Conservation (phyloP, 352 stramenopile genomes). For the Globisporangium abappressorium region DNA sequence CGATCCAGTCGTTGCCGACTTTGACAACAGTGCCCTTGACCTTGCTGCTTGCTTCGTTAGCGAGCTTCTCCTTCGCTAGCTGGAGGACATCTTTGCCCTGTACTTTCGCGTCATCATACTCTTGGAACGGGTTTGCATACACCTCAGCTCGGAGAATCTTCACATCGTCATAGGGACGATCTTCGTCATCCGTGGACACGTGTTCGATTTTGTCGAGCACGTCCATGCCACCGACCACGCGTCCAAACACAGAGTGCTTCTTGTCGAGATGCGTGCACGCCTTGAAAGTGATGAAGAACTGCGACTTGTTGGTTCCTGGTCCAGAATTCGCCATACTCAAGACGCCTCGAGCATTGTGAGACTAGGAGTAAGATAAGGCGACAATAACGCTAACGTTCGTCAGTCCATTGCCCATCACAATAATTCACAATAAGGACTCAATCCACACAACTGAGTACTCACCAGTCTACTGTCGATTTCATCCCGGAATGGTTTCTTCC, state of each 20-base stretch:
- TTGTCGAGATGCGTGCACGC: slow-evolving; percentile 96
- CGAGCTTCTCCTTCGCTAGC: slow-evolving; percentile 46
- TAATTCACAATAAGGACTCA: neutral
- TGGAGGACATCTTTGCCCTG: slow-evolving; percentile 59
- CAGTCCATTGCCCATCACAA: neutral
- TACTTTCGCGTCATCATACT: slow-evolving; percentile 66
- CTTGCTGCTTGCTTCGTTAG: slow-evolving; percentile 40
- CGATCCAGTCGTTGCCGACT: slow-evolving; percentile 73
- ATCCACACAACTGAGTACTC: slow-evolving; percentile 20
- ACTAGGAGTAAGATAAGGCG: slow-evolving; percentile 22
- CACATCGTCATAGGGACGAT: slow-evolving; percentile 84
- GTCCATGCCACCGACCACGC: slow-evolving; percentile 91
- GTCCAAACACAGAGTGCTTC: slow-evolving; percentile 97
- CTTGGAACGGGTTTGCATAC: slow-evolving; percentile 88
- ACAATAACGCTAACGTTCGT: neutral
- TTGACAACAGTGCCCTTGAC: slow-evolving; percentile 78
- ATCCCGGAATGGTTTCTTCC: slow-evolving; percentile 93
- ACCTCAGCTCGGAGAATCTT: slow-evolving; percentile 78
- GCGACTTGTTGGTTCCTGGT: slow-evolving; percentile 94
- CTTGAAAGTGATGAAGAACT: slow-evolving; percentile 99
- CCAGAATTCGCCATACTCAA: slow-evolving; percentile 97
- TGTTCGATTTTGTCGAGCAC: slow-evolving; percentile 79
- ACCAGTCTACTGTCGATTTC: slow-evolving; percentile 96
- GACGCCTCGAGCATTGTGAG: slow-evolving; percentile 88
- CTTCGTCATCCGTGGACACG: slow-evolving; percentile 67